Conservation (phyloP, 202 grass and related monocot species). For the Bolboschoenoplectus hybrid region DNA sequence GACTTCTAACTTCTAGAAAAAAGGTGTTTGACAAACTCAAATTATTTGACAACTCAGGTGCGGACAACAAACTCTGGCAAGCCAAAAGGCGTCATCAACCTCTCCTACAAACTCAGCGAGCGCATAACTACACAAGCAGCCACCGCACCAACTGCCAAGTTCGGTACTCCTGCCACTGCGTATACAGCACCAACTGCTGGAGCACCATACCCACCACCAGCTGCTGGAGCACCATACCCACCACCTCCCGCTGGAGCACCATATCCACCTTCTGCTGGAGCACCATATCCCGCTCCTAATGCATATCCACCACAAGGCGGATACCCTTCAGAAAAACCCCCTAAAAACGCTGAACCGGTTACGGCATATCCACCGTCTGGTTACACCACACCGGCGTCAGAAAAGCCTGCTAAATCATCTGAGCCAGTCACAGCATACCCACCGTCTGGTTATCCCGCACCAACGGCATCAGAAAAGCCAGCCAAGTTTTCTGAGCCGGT, state of each 20-base stretch:
- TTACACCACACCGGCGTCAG: slow-evolving; percentile 12
- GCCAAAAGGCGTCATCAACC: slow-evolving; percentile 66
- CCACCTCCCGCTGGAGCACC: background rate
- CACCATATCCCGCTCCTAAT: background rate
- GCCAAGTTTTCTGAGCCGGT: slow-evolving; percentile 36
- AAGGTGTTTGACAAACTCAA: background rate
- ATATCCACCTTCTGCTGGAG: background rate
- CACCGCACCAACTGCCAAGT: background rate
- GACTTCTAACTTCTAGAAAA: background rate
- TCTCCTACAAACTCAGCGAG: slow-evolving; percentile 88
- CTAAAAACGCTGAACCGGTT: background rate
- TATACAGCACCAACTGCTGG: slow-evolving; percentile 29
- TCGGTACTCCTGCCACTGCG: slow-evolving; percentile 12
- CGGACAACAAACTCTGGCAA: slow-evolving; percentile 59
- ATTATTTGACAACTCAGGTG: slow-evolving; percentile 42
- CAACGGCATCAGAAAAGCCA: slow-evolving; percentile 31
- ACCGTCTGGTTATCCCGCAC: slow-evolving; percentile 23
- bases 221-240: background rate
- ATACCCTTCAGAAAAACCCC: background rate
- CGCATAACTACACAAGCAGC: slow-evolving; percentile 13
- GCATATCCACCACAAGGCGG: background rate
- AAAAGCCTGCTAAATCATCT: slow-evolving; percentile 38
- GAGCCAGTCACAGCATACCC: slow-evolving; percentile 18
- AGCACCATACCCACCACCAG: slow-evolving; percentile 24
- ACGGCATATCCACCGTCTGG: slow-evolving; percentile 11